Base-by-base conservation (phyloP, 2,329 filamentous ascomycete species). In the Arthrobotrys musiformis region DNA sequence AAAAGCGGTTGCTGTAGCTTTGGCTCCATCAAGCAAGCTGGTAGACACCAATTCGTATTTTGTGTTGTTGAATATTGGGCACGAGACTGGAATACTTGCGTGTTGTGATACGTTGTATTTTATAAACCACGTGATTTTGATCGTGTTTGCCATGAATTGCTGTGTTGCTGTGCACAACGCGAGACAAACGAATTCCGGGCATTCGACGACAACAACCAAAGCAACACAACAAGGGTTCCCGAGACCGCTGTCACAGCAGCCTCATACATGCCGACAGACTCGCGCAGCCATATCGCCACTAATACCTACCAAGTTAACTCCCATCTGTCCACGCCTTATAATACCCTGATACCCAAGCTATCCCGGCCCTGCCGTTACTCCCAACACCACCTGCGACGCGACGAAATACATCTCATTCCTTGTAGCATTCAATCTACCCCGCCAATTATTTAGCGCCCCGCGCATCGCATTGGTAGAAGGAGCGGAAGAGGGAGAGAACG, bases 111-210 rank as follows among this genome's bases (percentile, higher is more conserved):
- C 35, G 61, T 64, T 64, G 61, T 15, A 44, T 2, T 56, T 30
- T 26, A 15, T 26, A 28, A 8, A 11, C 35, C 37, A 33, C 60
- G 60, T 54, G 46, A 3, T 17, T 7, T n/a, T 26, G 1, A 8
- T 9, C 44, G 7, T 9, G 17, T 52, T 58, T 68, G 63, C 17
- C 22, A 56, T n/a, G n/a, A n/a, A n/a, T n/a, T 2, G 1, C 15
- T 40, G 69, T 58, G 69, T 61, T 66, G 62, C 46, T 54, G 52
- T 42, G 61, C 69, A 72, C 60, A 40, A 35, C 56, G 8, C 28
- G 9, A 17, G 19, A 48, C 68, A 60, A 62, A 70, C 22, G 52
- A 52, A n/a, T n/a, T n/a, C n/a, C n/a, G n/a, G n/a, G n/a, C n/a
- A n/a, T n/a, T n/a, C 40, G 22, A 67, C 52, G 24, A 28, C 61